Evolutionary conservation across 2,329 filamentous ascomycete species (phyloP), one percentile per base, ranked within the genome.

Genomic region (Ceratocystiopsis sp.): DNA sequence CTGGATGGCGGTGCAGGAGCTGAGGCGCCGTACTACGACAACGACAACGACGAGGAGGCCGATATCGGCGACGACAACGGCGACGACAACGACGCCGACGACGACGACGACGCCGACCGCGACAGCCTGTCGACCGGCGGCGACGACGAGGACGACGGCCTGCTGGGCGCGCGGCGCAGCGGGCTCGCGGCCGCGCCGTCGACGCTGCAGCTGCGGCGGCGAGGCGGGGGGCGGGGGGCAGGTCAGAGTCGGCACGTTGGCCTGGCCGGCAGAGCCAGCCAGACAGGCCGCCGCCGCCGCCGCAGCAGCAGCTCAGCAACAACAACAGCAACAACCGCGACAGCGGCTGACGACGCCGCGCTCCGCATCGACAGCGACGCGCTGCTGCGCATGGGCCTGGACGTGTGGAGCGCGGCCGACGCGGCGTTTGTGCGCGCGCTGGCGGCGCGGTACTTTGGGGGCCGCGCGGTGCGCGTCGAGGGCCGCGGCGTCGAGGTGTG

Each of bases 401-500:
- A 91, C 52, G 67, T 78, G 1, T 91, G 83, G 82, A 86, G 80
- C 55, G 65, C 69, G 32, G 65, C 65, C 15, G 84, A 89, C 55
- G 73, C 71, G n/a, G 64, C 64, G 3, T 89, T 87, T 54, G 69
- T 84, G 15, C 63, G 63, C 48, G 75, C 78, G 43, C 63, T 82
- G 41, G 63, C 73, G 38, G 66, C 59, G 48, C 60, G 72, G 49
- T 89, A 84, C 61, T 86, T 84, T 60, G 73, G 66, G 29, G 64
- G 78, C 15, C 59, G 66, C 39, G 76, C 75, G 11, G 48, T 47
- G 13, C 67, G 68, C 50, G 71, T 84, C 17, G 73, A 83, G 55
- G 73, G 75, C 34, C 77, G 76, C 54, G 73, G 72, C n/a, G 66
- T 86, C 2, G 77, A 84, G 54, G 72, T 84, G n/a, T 85, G 80